phyloP scores from a whole-genome alignment of 2,329 filamentous ascomycete species.

The Stylonectria norvegica region DNA sequence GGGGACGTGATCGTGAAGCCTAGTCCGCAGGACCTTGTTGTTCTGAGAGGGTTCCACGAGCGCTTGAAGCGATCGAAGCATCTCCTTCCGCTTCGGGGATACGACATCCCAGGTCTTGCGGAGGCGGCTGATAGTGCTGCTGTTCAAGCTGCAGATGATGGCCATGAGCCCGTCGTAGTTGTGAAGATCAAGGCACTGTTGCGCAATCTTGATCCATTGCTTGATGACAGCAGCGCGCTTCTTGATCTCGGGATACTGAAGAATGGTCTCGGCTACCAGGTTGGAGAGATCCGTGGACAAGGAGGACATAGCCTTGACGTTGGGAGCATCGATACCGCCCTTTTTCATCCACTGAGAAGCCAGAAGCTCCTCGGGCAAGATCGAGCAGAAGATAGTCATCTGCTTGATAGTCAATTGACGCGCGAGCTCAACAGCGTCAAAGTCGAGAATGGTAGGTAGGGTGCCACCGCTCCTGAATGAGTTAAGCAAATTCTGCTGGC shows the following conservation, averaged over 20 bases:
- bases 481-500: constrained; percentile 68
- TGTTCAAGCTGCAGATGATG: constrained; percentile 91
- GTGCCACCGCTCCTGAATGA: constrained; percentile 71
- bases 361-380: constrained; percentile 86
- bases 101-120: constrained; percentile 90
- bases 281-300: constrained; percentile 91
- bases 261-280: constrained; percentile 86
- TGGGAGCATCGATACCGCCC: constrained; percentile 71
- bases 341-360: constrained; percentile 94
- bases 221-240: constrained; percentile 88
- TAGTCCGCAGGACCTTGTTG: constrained; percentile 79
- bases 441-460: constrained; percentile 75
- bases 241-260: constrained; percentile 85
- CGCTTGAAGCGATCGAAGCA: constrained; percentile 73
- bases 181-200: constrained; percentile 80
- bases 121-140: constrained; percentile 82
- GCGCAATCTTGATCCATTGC: constrained; percentile 95
- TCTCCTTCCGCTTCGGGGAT: constrained; percentile 76
- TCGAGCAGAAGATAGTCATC: constrained; percentile 85
- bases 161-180: constrained; percentile 98
- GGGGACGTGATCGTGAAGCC: constrained; percentile 80
- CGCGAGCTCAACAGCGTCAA: constrained; percentile 86
- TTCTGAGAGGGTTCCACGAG: constrained; percentile 89
- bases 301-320: constrained; percentile 90
- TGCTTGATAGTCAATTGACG: constrained; percentile 91